These are phyloP conservation scores for Lactarius psammicola DNA, from an alignment of 768 basidiomycete species.

Conservation along the genomic window DNA sequence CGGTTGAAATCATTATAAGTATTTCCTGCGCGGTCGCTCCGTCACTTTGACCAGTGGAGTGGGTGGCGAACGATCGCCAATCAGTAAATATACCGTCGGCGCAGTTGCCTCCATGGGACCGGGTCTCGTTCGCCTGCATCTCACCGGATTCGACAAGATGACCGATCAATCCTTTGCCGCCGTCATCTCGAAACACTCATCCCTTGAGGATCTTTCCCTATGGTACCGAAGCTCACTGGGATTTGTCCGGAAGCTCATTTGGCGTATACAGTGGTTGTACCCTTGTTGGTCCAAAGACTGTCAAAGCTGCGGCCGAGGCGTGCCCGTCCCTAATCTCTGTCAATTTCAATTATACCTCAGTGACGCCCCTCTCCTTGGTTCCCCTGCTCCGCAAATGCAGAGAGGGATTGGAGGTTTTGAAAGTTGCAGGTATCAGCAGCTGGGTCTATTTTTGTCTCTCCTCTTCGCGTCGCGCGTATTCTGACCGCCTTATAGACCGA, in stretches of 20 bases:
- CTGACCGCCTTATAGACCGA: constrained; percentile 49
- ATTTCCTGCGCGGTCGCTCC: constrained; percentile 56
- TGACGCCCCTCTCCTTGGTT: constrained; percentile 48
- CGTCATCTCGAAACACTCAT: constrained; percentile 45
- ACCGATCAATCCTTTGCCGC: constrained; percentile 52
- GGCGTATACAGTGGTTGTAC: constrained; percentile 51
- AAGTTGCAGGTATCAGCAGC: constrained; percentile 58
- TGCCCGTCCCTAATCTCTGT: constrained; percentile 47
- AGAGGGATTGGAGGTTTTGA: constrained; percentile 49
- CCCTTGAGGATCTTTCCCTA: constrained; percentile 49
- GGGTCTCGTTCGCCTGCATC: constrained; percentile 42
- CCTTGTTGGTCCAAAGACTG: constrained; percentile 52
- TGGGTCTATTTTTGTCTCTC: constrained; percentile 47
- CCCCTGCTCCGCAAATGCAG: constrained; percentile 43
- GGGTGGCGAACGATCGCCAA: constrained; percentile 40
- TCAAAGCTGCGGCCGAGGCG: constrained; percentile 41
- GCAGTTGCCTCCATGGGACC: constrained; percentile 38
- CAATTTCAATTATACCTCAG: constrained; percentile 63
- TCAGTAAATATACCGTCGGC: constrained; percentile 49
- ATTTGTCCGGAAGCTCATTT: constrained; percentile 1
- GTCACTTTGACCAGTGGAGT: constrained; percentile 48
- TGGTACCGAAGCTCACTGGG: constrained; percentile 42
- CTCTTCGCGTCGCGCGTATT: neutral
- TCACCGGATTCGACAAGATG: constrained; percentile 53
- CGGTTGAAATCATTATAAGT: constrained; percentile 37